phyloP scores from a whole-genome alignment of 768 basidiomycete species.

The Boletales sp. region DNA sequence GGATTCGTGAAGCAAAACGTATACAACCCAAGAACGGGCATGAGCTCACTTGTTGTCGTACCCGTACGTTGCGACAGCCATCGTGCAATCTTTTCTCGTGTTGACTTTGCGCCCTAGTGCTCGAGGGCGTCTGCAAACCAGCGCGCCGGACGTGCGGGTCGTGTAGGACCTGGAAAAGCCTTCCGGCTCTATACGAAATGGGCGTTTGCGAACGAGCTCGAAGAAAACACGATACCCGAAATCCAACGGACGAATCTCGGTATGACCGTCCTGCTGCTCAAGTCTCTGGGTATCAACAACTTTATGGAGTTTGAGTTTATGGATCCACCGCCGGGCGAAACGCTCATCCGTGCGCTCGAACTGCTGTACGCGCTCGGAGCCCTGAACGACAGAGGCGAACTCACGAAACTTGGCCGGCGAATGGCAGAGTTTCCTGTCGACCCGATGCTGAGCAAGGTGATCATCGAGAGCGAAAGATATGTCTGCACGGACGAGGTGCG shows the following conservation, averaged over 20 bases:
- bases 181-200: slow-evolving; percentile 99
- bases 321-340: slow-evolving; percentile 97
- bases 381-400: slow-evolving; percentile 91
- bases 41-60: slow-evolving; percentile 95
- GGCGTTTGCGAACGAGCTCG: slow-evolving; percentile 94
- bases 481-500: slow-evolving; percentile 92
- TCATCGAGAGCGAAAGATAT: slow-evolving; percentile 94
- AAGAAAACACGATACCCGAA: slow-evolving; percentile 96
- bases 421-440: slow-evolving; percentile 99
- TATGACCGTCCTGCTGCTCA: slow-evolving; percentile 91
- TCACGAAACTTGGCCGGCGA: slow-evolving; percentile 93
- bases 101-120: slow-evolving; percentile 49
- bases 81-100: neutral
- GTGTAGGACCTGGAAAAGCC: slow-evolving; percentile 96
- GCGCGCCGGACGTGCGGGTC: slow-evolving; percentile 93
- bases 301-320: slow-evolving; percentile 98
- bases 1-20: slow-evolving; percentile 99
- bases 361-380: slow-evolving; percentile 94
- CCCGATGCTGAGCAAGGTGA: slow-evolving; percentile 94
- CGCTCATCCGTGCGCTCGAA: slow-evolving; percentile 92
- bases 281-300: slow-evolving; percentile 97
- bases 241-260: slow-evolving; percentile 98
- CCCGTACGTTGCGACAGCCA: slow-evolving; percentile 57
- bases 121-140: slow-evolving; percentile 98
- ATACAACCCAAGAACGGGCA: slow-evolving; percentile 97